A percentile compares a stretch with the other conserved stretches of the same genome.
Evolutionary conservation across 148 eudicot genomes (phyloP).

Genomic region (Chenopodium suecicum): DNA sequence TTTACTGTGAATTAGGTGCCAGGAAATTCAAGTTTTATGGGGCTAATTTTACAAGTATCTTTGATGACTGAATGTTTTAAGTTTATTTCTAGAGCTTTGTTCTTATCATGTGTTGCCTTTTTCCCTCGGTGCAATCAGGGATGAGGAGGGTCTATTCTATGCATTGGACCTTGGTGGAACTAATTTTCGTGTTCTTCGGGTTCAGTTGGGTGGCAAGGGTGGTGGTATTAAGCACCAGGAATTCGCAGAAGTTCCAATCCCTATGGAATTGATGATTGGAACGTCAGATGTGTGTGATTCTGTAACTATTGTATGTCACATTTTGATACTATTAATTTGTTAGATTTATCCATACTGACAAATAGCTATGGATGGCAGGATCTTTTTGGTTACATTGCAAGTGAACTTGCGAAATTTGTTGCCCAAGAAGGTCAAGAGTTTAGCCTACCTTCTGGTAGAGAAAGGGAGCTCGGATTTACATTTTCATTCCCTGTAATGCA

Average conservation of each 20-base stretch:
- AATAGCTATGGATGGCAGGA: conserved; percentile 42
- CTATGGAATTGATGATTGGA: conserved; percentile 65
- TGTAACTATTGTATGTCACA: background rate
- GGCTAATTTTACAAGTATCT: no score
- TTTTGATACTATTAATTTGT: background rate
- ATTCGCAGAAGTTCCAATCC: conserved; percentile 65
- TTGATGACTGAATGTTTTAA: background rate
- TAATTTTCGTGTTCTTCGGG: conserved; percentile 69
- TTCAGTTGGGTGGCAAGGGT: conserved; percentile 56
- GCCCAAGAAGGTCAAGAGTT: conserved; percentile 49
- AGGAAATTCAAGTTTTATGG: no score
- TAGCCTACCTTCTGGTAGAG: conserved; percentile 43
- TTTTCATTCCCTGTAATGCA: conserved; percentile 86
- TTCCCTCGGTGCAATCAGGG: conserved; percentile 31
- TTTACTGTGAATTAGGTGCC: background rate
- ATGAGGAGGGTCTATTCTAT: conserved; percentile 67
- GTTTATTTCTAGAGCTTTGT: background rate
- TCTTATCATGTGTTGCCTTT: background rate
- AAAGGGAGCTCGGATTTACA: conserved; percentile 78
- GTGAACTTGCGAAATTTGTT: conserved; percentile 62
- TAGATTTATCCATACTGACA: conserved; percentile 13
- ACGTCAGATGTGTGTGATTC: conserved; percentile 51
- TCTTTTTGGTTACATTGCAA: conserved; percentile 69
- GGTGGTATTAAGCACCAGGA: conserved; percentile 53
- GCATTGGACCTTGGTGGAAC: conserved; percentile 90